Base-by-base conservation (phyloP, 805 yeast species). In the Barnettozyma siamensis region DNA sequence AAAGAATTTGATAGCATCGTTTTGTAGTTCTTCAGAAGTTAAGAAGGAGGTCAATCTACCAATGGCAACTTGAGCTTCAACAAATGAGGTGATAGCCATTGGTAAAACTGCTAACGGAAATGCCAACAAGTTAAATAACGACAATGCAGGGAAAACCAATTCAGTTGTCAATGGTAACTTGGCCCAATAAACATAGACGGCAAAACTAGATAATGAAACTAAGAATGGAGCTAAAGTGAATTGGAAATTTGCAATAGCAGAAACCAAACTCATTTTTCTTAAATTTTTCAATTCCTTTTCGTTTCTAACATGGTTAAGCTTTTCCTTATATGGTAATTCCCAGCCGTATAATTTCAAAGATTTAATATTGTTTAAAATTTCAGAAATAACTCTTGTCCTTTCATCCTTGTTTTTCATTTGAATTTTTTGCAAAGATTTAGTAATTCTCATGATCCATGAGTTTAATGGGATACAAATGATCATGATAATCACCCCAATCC, bases 51-150 rank as follows among this genome's bases (percentile, higher is more conserved):
- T 74, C 51, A 93, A 73, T 72, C 99, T 79, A 30, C 70, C 67
- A 27, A 84, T 59, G 5, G 95, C 88, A 37, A 86, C 91, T 63
- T 87, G 84, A 2, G 97, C 88, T 62, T 93, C 99, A 46, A 94
- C 82, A 37, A 88, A 65, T 35, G 85, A 72, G 15, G 95, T 82
- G 47, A 93, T 78, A 13, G 91, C 89, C 77, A 80, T 85, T 33
- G 99, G 99, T 48, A 93, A 73, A 31, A 88, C 87, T 10, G 94
- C 89, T 48, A 93, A 72, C 34, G 99, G 99, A 77, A 93, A 93
- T 0, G 84, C 73, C 45, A 93, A 73, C 58, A 93, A 68, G 61
- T 91, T 93, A 71, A 91, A 93, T 39, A 89, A 70, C 7, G 96
- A 74, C 42, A 88, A 70, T 3, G 97, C 95, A 23, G 96, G 88